A percentile compares a stretch with the other conserved stretches of the same genome.
phyloP scores from a whole-genome alignment of 495 filamentous ascomycete genomes.

The Opeltia flavorubescens region DNA sequence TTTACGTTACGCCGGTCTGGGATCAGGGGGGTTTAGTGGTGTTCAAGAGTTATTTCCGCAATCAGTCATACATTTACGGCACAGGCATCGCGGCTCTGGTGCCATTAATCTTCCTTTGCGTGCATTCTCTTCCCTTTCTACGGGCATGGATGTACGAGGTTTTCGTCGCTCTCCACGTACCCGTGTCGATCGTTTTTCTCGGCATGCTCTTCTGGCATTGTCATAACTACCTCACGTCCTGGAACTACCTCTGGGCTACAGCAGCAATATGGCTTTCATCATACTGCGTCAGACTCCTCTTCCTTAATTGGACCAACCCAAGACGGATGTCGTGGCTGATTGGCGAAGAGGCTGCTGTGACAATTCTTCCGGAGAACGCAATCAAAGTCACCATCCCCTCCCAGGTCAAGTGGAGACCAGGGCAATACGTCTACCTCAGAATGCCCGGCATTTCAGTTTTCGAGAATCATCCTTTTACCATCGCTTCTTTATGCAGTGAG shows the following conservation, averaged over 20 bases:
- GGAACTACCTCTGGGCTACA: conserved; percentile 78
- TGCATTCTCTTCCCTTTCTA: conserved; percentile 64
- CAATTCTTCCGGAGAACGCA: conserved; percentile 76
- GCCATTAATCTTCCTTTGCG: conserved; percentile 64
- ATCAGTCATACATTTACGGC: conserved; percentile 61
- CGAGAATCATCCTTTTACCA: conserved; percentile 92
- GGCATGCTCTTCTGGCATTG: conserved; percentile 92
- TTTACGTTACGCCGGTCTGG: conserved; percentile 78
- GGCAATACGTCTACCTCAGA: conserved; percentile 87
- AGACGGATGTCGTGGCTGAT: conserved; percentile 64
- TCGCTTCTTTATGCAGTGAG: conserved; percentile 73
- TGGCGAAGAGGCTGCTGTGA: conserved; percentile 78
- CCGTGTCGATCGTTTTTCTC: conserved; percentile 66
- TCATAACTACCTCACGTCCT: conserved; percentile 80
- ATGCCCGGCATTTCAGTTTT: conserved; percentile 83
- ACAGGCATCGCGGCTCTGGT: conserved; percentile 78
- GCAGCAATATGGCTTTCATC: conserved; percentile 63
- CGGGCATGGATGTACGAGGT: conserved; percentile 60
- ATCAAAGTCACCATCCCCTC: conserved; percentile 90
- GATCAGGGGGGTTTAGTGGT: conserved; percentile 54
- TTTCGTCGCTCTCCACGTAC: conserved; percentile 70
- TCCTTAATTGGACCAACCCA: conserved; percentile 78
- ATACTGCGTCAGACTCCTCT: conserved; percentile 50
- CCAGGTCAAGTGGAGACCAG: conserved; percentile 82
- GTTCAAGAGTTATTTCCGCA: conserved; percentile 50